Conservation (phyloP, 75 land plant species). For the Sequoia sempervirens region DNA sequence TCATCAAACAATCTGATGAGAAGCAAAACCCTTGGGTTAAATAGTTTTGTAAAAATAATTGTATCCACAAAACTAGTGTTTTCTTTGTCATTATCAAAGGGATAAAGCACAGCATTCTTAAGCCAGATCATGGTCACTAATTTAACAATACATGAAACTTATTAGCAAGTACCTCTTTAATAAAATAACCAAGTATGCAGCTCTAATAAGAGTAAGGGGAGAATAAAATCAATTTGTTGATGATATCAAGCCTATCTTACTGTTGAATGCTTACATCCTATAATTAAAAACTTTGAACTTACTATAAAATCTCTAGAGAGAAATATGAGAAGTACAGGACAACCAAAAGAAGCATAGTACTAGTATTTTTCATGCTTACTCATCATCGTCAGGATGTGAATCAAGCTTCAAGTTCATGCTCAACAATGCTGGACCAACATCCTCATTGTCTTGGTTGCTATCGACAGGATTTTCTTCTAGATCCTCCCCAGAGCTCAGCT, state of each 20-base stretch:
- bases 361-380: slow-evolving; percentile 20
- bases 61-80: background rate
- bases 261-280: background rate
- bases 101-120: background rate
- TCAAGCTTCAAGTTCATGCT: slow-evolving; percentile 41
- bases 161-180: background rate
- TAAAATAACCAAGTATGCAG: background rate
- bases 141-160: background rate
- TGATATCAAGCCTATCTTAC: background rate
- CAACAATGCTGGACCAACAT: slow-evolving; percentile 22
- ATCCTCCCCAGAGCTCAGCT: slow-evolving; percentile 27
- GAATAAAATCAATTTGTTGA: background rate
- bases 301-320: background rate
- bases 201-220: background rate
- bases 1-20: slow-evolving; percentile 48
- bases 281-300: background rate
- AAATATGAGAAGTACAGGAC: background rate
- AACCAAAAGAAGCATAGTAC: background rate
- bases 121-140: background rate
- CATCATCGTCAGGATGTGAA: slow-evolving; percentile 43
- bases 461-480: slow-evolving; percentile 11
- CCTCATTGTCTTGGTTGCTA: slow-evolving; percentile 20
- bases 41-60: background rate
- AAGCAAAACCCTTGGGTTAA: background rate
- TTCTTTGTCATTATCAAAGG: background rate